These are phyloP conservation scores for Withania somnifera DNA, from an alignment of 305 asterid genomes.

Conservation along the genomic window DNA sequence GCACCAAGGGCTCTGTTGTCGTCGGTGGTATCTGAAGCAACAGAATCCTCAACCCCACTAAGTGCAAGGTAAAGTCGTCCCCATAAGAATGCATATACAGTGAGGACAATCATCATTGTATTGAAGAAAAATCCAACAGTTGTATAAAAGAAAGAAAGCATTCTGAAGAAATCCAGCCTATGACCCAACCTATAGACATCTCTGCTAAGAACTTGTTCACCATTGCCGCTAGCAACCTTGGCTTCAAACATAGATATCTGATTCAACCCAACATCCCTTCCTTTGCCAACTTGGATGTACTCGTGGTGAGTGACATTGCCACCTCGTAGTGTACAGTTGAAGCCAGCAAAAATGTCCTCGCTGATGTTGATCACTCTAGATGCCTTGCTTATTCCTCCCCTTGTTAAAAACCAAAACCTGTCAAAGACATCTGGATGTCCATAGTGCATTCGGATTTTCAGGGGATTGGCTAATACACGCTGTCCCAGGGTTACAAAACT, in stretches of 20 bases:
- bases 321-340: constrained; percentile 83
- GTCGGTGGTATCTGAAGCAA: constrained; percentile 22
- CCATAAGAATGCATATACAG: constrained; percentile 83
- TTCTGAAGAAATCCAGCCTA: constrained; percentile 78
- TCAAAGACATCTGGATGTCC: constrained; percentile 97
- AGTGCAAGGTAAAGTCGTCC: constrained; percentile 80
- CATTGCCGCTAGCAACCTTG: constrained; percentile 88
- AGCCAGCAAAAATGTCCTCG: constrained; percentile 96
- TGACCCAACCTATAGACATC: constrained; percentile 92
- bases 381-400: constrained; percentile 98
- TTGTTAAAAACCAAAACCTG: constrained; percentile 84
- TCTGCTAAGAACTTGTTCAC: constrained; percentile 80
- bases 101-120: constrained; percentile 72
- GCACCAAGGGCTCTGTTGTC: constrained; percentile 71
- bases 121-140: constrained; percentile 78
- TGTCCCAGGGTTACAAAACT: constrained; percentile 95
- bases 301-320: constrained; percentile 90
- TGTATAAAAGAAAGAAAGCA: constrained; percentile 78
- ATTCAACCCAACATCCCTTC: constrained; percentile 88
- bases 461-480: constrained; percentile 89
- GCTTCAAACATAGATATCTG: constrained; percentile 90
- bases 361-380: constrained; percentile 87
- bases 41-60: constrained; percentile 67
- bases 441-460: constrained; percentile 92
- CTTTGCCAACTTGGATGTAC: constrained; percentile 93